Percentiles rank a stretch among this genome's conserved stretches.
phyloP scores from a whole-genome alignment of 2,329 filamentous ascomycete genomes.

The Epichloe festucae region DNA sequence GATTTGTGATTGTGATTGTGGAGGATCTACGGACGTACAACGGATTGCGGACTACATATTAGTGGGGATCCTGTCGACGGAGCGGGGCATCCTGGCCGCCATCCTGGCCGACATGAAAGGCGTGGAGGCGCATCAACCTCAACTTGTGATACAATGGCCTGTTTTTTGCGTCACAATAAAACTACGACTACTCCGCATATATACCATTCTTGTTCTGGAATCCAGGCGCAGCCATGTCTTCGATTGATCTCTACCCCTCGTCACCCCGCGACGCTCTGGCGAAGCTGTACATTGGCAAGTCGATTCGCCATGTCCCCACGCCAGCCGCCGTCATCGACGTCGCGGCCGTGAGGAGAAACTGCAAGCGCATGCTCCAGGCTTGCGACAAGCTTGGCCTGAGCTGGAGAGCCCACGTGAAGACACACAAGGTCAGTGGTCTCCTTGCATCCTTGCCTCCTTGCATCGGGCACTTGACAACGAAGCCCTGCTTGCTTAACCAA shows the following conservation, averaged over 20 bases:
- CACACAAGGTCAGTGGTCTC: conserved; percentile 51
- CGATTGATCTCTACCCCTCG: conserved; percentile 11
- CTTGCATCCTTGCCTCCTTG: background rate
- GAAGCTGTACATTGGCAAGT: conserved; percentile 37
- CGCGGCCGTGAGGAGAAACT: conserved; percentile 54
- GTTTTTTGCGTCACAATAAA: no score
- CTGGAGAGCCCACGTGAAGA: conserved; percentile 72
- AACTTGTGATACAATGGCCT: no score
- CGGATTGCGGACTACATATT: no score
- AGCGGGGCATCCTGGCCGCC: no score
- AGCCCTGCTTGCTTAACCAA: no score
- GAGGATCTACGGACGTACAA: no score
- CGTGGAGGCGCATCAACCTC: no score
- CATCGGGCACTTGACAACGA: no score
- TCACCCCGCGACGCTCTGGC: conserved; percentile 12
- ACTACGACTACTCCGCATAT: no score
- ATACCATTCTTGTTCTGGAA: background rate
- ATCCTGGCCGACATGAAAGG: background rate
- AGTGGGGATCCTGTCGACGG: no score
- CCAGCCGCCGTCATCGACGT: conserved; percentile 58
- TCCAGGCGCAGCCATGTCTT: conserved; percentile 8
- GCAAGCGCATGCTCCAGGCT: conserved; percentile 56
- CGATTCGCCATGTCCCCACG: conserved; percentile 45
- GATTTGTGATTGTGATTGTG: no score
- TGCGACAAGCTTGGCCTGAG: conserved; percentile 44